Evolutionary conservation across 768 basidiomycete species (phyloP).

Genomic region (Kwoniella shandongensis): DNA sequence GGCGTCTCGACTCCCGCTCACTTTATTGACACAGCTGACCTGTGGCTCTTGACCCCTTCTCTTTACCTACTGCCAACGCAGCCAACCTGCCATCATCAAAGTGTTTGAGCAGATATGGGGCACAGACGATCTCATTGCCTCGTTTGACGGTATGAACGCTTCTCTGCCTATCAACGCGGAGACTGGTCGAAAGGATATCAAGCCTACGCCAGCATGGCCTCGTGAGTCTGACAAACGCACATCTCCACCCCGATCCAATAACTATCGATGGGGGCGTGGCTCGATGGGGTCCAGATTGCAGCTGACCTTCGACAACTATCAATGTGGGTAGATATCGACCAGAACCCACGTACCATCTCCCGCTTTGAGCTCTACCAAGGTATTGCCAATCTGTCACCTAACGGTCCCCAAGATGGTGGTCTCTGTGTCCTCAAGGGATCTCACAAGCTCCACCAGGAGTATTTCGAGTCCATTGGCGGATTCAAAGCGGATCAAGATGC

Average conservation of each 20-base stretch:
- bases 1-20: not conserved
- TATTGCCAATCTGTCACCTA: conserved; percentile 27
- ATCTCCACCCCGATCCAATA: not conserved
- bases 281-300: no score
- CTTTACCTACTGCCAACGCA: conserved; percentile 2
- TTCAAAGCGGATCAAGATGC: conserved; percentile 14
- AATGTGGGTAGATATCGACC: conserved; percentile 24
- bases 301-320: conserved; percentile 14
- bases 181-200: conserved; percentile 24
- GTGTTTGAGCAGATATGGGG: conserved; percentile 44
- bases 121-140: conserved; percentile 40
- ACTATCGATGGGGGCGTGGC: no score
- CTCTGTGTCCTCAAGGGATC: conserved; percentile 36
- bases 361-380: conserved; percentile 36
- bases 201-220: conserved; percentile 17
- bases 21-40: not conserved
- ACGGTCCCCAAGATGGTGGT: conserved; percentile 44
- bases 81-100: conserved; percentile 39
- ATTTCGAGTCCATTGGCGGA: conserved; percentile 23
- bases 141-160: conserved; percentile 35
- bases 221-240: not conserved
- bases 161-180: conserved; percentile 29
- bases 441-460: conserved; percentile 29
- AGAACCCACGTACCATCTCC: conserved; percentile 27
- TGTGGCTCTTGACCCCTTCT: no score